Evolutionary conservation across 495 filamentous ascomycete species (phyloP).

Genomic region (Hamigera avellanea): DNA sequence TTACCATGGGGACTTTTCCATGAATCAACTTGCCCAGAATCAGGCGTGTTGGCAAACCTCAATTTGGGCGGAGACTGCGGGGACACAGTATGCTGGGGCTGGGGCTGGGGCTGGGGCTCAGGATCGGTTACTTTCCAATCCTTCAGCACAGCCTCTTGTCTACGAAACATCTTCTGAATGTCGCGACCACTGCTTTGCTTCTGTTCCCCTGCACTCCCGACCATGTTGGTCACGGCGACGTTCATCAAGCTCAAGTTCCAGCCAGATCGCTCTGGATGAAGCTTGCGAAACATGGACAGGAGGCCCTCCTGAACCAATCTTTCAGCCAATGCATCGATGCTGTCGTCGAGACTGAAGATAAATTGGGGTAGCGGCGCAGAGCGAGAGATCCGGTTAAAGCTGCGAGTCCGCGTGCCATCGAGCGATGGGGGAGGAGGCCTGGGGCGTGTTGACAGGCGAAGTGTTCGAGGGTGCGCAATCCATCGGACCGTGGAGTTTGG

Average conservation of each 20-base stretch:
- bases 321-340: slow-evolving; percentile 46
- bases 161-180: slow-evolving; percentile 58
- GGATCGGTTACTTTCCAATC: slow-evolving; percentile 38
- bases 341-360: slow-evolving; percentile 50
- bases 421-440: slow-evolving; percentile 42
- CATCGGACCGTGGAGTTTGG: slow-evolving; percentile 31
- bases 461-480: slow-evolving; percentile 56
- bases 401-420: slow-evolving; percentile 37
- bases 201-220: slow-evolving; percentile 41
- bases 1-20: background rate
- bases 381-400: slow-evolving; percentile 55
- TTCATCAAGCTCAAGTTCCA: slow-evolving; percentile 81
- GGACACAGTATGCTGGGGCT: too few species aligned
- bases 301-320: slow-evolving; percentile 57
- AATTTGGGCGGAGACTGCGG: too few species aligned
- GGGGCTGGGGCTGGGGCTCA: background rate
- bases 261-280: slow-evolving; percentile 55
- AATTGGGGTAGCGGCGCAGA: slow-evolving; percentile 55
- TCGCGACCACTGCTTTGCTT: slow-evolving; percentile 41
- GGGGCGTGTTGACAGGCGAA: slow-evolving; percentile 68
- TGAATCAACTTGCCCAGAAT: too few species aligned
- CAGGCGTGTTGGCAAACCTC: too few species aligned
- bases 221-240: slow-evolving; percentile 78
- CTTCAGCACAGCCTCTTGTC: slow-evolving; percentile 51
- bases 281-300: slow-evolving; percentile 56